These are phyloP conservation scores for Leccinellum rugosiceps DNA, from an alignment of 768 basidiomycete genomes.

Conservation along the genomic window DNA sequence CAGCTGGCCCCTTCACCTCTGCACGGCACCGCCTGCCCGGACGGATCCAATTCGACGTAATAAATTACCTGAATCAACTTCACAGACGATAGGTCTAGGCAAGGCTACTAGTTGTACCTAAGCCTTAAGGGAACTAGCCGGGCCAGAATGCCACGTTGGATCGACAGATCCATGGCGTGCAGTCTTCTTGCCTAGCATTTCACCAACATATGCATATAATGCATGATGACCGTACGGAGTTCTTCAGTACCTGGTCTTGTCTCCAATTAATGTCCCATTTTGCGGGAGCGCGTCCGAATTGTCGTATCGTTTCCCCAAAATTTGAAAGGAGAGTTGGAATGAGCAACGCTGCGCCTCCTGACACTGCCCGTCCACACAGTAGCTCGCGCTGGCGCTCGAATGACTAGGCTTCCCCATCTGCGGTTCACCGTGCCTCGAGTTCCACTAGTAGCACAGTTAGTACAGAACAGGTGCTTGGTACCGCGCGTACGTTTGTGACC, in stretches of 20 bases:
- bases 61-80: neutral
- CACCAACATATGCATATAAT: neutral
- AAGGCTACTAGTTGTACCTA: neutral
- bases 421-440: constrained; percentile 3
- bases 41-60: constrained; percentile 11
- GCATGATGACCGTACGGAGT: neutral
- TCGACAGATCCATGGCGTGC: too few species aligned
- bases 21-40: neutral
- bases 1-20: neutral
- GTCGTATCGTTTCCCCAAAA: neutral
- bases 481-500: neutral
- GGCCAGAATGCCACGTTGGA: neutral
- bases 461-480: neutral
- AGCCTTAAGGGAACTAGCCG: neutral
- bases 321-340: neutral
- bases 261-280: neutral
- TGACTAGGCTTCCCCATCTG: neutral
- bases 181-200: neutral
- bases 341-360: neutral
- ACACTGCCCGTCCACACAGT: neutral
- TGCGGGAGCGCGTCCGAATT: neutral
- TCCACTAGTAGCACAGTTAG: neutral
- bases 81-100: neutral
- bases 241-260: neutral
- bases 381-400: neutral